These are phyloP conservation scores for Cyamopsis tetragonoloba DNA, from an alignment of 306 rosid species.

Conservation along the genomic window DNA sequence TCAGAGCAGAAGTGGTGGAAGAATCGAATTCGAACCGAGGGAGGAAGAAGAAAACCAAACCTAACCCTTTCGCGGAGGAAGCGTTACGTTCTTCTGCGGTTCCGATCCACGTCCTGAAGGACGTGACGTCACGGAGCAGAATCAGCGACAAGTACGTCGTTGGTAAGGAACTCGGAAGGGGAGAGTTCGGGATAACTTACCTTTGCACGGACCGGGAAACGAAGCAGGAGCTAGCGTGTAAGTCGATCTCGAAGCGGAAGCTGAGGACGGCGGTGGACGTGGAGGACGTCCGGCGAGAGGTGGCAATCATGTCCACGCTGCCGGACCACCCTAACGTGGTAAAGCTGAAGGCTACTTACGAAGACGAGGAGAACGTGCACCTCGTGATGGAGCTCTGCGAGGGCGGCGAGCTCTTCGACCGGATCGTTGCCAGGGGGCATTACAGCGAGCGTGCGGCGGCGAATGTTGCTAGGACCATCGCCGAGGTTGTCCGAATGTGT, in stretches of 20 bases:
- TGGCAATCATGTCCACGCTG: constrained; percentile 72
- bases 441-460: constrained; percentile 89
- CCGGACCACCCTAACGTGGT: constrained; percentile 83
- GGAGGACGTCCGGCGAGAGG: constrained; percentile 83
- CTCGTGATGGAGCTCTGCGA: constrained; percentile 86
- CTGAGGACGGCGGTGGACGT: constrained; percentile 75
- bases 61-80: constrained; percentile 56
- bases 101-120: constrained; percentile 85
- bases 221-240: constrained; percentile 81
- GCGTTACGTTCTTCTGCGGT: constrained; percentile 45
- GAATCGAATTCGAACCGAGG: constrained; percentile 23
- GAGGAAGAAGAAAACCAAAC: constrained; percentile 36
- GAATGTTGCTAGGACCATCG: constrained; percentile 63
- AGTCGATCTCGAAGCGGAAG: constrained; percentile 91
- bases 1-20: constrained; percentile 37
- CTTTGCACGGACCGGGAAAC: constrained; percentile 89
- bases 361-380: constrained; percentile 80
- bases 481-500: constrained; percentile 84
- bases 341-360: constrained; percentile 65
- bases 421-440: constrained; percentile 83
- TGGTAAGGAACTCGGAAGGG: constrained; percentile 93
- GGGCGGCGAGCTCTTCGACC: constrained; percentile 79
- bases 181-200: constrained; percentile 95
- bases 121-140: constrained; percentile 61
- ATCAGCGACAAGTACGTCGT: constrained; percentile 82